Evolutionary conservation across 768 basidiomycete genomes (phyloP), one percentile per base, ranked within the genome.

Genomic region (Auricularia auricula-judae): DNA sequence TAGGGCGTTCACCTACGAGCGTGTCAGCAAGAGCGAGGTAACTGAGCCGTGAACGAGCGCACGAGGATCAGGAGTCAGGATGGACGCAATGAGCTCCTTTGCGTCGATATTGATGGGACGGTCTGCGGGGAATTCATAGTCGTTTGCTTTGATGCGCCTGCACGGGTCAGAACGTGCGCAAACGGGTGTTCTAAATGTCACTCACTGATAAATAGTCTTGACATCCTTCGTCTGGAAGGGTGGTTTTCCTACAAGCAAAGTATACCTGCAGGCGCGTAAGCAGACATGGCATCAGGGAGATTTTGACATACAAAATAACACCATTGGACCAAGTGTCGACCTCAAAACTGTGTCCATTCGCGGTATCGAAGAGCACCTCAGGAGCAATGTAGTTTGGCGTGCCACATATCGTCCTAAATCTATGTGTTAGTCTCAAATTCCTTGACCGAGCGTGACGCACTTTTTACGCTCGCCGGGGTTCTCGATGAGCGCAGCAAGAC

Each of bases 371-470:
- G 68, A 99, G 78, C 29, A 98, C 94, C 72, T 98, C 96, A 0
- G 97, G 97, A 0, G 97, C 96, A 67, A 99, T 98, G 73, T 99
- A 98, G 73, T 99, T 98, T 1, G 96, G 97, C 0, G 96, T 99
- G 1, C 96, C 96, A 68, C 97, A 98, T 59, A 98, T 97, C 0
- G 96, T 99, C 69, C 79, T 81, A 5, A 0, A 56, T 16, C 23
- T 11, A 18, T 35, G 62, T 65, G 14, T 53, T 47, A 3, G 39
- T 44, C 35, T n/a, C 51, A 35, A 33, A 29, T 43, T 8, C 7
- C 18, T 21, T 21, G 23, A 23, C 4, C 56, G 43, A 10, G 34
- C 36, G 42, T 3, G 16, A 73, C 79, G 68, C 67, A 80, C 85
- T 98, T 98, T 82, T 98, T 97, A 72, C 96, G 79, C 75, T 98